These are phyloP conservation scores for Akanthomyces dipterigenus DNA, from an alignment of 2,329 filamentous ascomycete genomes.

Conservation along the genomic window DNA sequence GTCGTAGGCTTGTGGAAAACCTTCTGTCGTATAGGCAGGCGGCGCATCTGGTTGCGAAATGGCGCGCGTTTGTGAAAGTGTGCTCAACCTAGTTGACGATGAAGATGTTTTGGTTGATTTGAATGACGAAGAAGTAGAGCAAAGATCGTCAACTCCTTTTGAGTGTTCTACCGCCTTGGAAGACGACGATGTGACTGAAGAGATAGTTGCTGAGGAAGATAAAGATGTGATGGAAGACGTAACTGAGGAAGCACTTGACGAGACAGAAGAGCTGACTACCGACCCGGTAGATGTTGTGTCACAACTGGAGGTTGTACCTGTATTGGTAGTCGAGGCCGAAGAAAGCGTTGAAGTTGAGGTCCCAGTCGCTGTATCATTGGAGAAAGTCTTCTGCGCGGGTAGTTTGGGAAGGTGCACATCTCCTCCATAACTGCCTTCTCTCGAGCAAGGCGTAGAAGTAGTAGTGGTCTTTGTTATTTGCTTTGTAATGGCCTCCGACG, in stretches of 20 bases:
- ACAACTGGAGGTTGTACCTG: background rate
- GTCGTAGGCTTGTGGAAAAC: background rate
- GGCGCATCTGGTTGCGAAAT: background rate
- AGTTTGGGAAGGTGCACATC: constrained; percentile 7
- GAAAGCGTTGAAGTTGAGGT: background rate
- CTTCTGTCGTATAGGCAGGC: background rate
- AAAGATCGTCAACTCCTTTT: background rate
- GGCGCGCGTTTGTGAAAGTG: background rate
- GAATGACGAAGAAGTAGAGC: background rate
- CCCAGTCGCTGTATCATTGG: background rate
- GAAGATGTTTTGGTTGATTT: background rate
- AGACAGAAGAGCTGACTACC: background rate
- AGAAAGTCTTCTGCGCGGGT: background rate
- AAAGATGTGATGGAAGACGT: background rate
- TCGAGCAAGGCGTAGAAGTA: background rate
- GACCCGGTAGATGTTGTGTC: background rate
- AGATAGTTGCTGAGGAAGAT: background rate
- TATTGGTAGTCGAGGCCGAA: background rate
- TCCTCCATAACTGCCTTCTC: background rate
- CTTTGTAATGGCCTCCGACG: background rate
- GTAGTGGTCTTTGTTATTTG: background rate
- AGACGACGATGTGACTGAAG: background rate
- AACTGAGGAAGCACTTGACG: background rate
- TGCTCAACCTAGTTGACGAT: background rate
- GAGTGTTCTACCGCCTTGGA: background rate